Evolutionary conservation across 306 rosid species (phyloP).

Genomic region (Cyclanthera cordifolia): DNA sequence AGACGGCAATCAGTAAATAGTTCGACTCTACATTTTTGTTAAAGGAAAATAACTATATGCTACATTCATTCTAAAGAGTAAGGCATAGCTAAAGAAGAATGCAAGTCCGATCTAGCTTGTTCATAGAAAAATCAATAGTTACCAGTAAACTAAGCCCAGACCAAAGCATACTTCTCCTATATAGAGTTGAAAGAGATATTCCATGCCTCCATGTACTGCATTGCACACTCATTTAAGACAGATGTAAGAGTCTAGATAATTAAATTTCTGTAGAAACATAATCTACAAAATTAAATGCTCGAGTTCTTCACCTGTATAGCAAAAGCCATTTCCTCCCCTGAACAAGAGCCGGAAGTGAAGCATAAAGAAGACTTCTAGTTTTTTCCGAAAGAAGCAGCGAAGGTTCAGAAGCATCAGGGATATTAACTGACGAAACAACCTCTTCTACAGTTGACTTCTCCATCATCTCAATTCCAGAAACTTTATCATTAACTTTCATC

Average conservation of each 20-base stretch:
- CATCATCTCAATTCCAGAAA: slow-evolving; percentile 48
- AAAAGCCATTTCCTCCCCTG: slow-evolving; percentile 89
- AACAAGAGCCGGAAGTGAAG: slow-evolving; percentile 70
- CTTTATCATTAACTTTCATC: slow-evolving; percentile 21
- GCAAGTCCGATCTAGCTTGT: slow-evolving; percentile 3
- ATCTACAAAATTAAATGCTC: slow-evolving; percentile 12
- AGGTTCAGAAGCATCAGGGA: slow-evolving; percentile 65
- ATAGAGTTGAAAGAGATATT: slow-evolving; percentile 70
- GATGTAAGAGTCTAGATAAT: background rate
- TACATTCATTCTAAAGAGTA: background rate
- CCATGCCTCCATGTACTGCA: slow-evolving; percentile 92
- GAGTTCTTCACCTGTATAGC: slow-evolving; percentile 52
- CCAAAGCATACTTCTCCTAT: slow-evolving; percentile 74
- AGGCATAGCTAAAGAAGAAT: background rate
- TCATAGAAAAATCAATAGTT: slow-evolving; percentile 12
- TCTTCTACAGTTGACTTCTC: slow-evolving; percentile 27
- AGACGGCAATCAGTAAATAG: background rate
- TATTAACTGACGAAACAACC: slow-evolving; percentile 24
- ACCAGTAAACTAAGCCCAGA: slow-evolving; percentile 92
- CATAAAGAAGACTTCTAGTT: slow-evolving; percentile 41
- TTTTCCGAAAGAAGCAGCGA: slow-evolving; percentile 56
- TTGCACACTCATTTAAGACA: slow-evolving; percentile 6
- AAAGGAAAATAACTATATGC: background rate
- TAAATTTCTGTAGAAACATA: background rate
- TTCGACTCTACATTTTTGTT: background rate